Evolutionary conservation across 2,329 filamentous ascomycete species (phyloP), one percentile per base, ranked within the genome.

Genomic region (Pseudogymnoascus sp.): DNA sequence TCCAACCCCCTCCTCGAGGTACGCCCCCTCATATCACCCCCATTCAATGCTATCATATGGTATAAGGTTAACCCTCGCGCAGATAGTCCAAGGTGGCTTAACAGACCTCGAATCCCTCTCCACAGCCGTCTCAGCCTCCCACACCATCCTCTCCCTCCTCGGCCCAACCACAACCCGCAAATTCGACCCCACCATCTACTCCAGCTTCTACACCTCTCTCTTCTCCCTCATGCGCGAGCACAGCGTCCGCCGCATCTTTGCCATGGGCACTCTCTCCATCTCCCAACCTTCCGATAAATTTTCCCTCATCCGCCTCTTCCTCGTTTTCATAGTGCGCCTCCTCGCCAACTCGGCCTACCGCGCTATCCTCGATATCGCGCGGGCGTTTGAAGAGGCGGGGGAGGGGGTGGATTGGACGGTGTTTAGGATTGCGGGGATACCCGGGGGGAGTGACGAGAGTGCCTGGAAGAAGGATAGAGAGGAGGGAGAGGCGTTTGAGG

Each of bases 381-480:
- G 67, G 27, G 67, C 65, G n/a, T 69, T 68, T 1, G 68, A 65
- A 1, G 64, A 62, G 1, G 48, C 69, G 9, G 65, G 65, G 2
- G 65, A 68, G 9, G 65, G 65, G 15, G 65, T 70, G 12, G 58
- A 60, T 3, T 70, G 68, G 68, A 69, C 68, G 2, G 62, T 69
- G 0, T 70, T 70, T 25, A 51, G 68, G 17, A 68, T 70, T 4
- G 67, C 68, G 10, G 21, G 66, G 3, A 59, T 69, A 13, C 48
- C 48, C 1, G 48, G 48, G 3, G n/a, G 29, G 1, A 55, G 48
- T 10, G 29, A 55, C 7, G 48, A 55, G 29, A 29, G 59, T 8
- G 68, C 66, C 8, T 65, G 63, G n/a, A 61, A 58, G 35, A 15
- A 68, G 13, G 64, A 62, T n/a, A 63, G 64, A 39, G 65, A 64